Evolutionary conservation across 1,139 yeast genomes (phyloP).

Genomic region (Arxiozyma telluris): DNA sequence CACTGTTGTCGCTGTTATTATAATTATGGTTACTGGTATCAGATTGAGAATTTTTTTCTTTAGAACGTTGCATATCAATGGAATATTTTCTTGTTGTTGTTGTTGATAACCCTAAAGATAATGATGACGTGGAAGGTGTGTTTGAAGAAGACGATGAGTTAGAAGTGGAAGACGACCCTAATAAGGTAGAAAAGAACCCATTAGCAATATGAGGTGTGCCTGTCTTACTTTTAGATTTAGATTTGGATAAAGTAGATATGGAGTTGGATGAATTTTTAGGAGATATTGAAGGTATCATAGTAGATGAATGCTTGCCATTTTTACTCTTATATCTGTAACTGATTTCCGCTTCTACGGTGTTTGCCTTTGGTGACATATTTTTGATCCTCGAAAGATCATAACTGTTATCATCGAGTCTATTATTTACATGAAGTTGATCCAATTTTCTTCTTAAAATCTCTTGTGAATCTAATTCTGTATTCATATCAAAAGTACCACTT

Average conservation of each 20-base stretch:
- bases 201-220: slow-evolving; percentile 7
- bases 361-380: slow-evolving; percentile 9
- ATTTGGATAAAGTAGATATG: not conserved
- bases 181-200: slow-evolving; percentile 21
- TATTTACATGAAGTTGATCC: slow-evolving; percentile 18
- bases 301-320: slow-evolving; percentile 2
- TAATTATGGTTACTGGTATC: not conserved
- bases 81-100: not conserved
- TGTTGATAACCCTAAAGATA: not conserved
- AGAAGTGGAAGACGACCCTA: slow-evolving; percentile 8
- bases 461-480: slow-evolving; percentile 13
- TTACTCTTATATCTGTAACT: slow-evolving; percentile 17
- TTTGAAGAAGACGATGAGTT: not conserved
- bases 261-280: not conserved
- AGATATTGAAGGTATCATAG: not conserved
- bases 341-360: slow-evolving; percentile 15
- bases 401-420: slow-evolving; percentile 14
- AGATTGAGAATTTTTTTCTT: not conserved
- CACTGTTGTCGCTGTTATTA: not conserved
- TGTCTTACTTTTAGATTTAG: slow-evolving; percentile 9
- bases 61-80: not conserved
- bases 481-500: slow-evolving; percentile 16
- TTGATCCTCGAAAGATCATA: slow-evolving; percentile 8
- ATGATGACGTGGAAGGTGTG: slow-evolving; percentile 5
- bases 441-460: slow-evolving; percentile 19